These are phyloP conservation scores for Agaricus bisporus DNA, from an alignment of 768 basidiomycete genomes.

Conservation along the genomic window DNA sequence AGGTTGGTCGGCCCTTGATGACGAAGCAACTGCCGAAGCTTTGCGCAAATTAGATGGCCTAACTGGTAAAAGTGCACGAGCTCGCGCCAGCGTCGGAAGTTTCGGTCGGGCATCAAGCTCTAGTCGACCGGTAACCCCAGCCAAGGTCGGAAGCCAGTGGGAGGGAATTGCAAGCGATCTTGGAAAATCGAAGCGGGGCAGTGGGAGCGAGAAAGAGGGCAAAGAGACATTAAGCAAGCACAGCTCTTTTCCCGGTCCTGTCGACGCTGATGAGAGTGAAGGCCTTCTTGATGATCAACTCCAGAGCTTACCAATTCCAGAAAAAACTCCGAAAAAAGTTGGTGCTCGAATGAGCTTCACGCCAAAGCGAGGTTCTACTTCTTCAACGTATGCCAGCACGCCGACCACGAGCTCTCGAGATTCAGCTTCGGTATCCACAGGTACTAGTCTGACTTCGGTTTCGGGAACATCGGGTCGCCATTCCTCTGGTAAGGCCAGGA, in stretches of 20 bases:
- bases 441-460: slow-evolving; percentile 73
- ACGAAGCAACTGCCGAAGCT: slow-evolving; percentile 85
- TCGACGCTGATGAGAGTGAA: slow-evolving; percentile 39
- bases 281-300: not conserved
- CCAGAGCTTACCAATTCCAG: slow-evolving; percentile 28
- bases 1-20: slow-evolving; percentile 84
- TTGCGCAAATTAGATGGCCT: slow-evolving; percentile 91
- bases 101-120: slow-evolving; percentile 58
- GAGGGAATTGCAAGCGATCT: slow-evolving; percentile 52
- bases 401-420: slow-evolving; percentile 80
- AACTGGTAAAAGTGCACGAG: slow-evolving; percentile 66
- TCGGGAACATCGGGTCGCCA: slow-evolving; percentile 70
- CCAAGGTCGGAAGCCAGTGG: slow-evolving; percentile 65
- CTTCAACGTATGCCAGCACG: slow-evolving; percentile 79
- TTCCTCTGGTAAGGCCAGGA: slow-evolving; percentile 57
- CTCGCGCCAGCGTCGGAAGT: slow-evolving; percentile 72
- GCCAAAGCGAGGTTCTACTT: slow-evolving; percentile 85
- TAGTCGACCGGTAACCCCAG: slow-evolving; percentile 73
- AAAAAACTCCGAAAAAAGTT: slow-evolving; percentile 69
- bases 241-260: slow-evolving; percentile 15
- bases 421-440: slow-evolving; percentile 75
- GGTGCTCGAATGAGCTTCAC: slow-evolving; percentile 68
- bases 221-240: not conserved
- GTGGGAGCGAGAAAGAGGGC: slow-evolving; percentile 32
- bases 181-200: slow-evolving; percentile 32